A percentile compares a stretch with the other conserved stretches of the same genome.
Conservation (phyloP, 2,329 filamentous ascomycete species). For the Talaromyces sp. region DNA sequence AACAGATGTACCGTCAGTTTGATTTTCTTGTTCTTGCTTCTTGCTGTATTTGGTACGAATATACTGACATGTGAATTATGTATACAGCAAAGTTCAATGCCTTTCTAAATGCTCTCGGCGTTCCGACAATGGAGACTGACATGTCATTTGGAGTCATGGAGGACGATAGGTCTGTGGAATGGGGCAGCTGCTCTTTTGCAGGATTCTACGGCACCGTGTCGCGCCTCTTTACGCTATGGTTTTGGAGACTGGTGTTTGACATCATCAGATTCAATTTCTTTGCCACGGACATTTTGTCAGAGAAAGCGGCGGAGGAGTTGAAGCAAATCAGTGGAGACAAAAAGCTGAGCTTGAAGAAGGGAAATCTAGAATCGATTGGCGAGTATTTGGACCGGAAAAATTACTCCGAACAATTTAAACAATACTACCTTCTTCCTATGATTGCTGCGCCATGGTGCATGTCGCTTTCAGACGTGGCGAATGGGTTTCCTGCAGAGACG, state of each 20-base stretch:
- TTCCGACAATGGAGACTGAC: neutral
- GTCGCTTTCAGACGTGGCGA: neutral
- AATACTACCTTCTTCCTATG: conserved; percentile 2
- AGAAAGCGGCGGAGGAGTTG: neutral
- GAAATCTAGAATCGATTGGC: conserved; percentile 1
- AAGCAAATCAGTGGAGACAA: no score
- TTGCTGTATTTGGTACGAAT: neutral
- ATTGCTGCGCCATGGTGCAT: conserved; percentile 1
- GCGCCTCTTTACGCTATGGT: conserved; percentile 1
- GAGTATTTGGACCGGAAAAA: conserved; percentile 3
- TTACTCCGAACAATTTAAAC: conserved; percentile 4
- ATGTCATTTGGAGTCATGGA: conserved; percentile 4
- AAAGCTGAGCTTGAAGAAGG: no score
- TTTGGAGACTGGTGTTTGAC: conserved; percentile 8
- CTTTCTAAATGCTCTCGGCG: neutral
- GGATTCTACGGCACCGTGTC: neutral
- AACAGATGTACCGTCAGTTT: conserved; percentile 1
- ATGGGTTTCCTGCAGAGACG: neutral
- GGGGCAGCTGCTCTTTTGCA: conserved; percentile 1
- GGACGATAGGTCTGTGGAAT: neutral
- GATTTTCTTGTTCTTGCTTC: neutral
- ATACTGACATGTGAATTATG: neutral
- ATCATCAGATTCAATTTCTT: conserved; percentile 4
- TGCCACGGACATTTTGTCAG: neutral
- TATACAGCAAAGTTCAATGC: neutral